phyloP scores from a whole-genome alignment of 1,139 yeast genomes.

The Magnusiomyces ingens region DNA sequence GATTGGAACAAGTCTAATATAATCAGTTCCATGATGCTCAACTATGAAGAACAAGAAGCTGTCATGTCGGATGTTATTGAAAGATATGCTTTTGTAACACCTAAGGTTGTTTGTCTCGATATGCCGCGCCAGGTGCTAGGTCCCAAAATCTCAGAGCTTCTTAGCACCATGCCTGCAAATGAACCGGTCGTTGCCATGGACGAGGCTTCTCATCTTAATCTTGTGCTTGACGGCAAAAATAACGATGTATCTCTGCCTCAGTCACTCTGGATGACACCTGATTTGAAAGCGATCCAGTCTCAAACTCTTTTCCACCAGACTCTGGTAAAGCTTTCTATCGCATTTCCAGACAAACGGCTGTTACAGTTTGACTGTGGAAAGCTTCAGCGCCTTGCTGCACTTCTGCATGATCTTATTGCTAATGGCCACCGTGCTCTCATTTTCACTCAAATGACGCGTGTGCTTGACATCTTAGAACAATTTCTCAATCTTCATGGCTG shows the following conservation, averaged over 20 bases:
- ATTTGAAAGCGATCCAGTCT: slow-evolving; percentile 9
- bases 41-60: slow-evolving; percentile 41
- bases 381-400: slow-evolving; percentile 69
- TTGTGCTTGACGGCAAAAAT: slow-evolving; percentile 1
- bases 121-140: slow-evolving; percentile 52
- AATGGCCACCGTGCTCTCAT: slow-evolving; percentile 91
- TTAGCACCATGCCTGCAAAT: slow-evolving; percentile 1
- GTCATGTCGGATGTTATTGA: slow-evolving; percentile 51
- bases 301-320: slow-evolving; percentile 64
- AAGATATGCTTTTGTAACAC: slow-evolving; percentile 81
- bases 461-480: slow-evolving; percentile 85
- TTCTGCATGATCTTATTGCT: slow-evolving; percentile 70
- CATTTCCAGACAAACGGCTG: slow-evolving; percentile 90
- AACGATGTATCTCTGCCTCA: background rate
- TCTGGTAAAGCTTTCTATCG: slow-evolving; percentile 83
- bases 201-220: slow-evolving; percentile 1
- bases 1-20: slow-evolving; percentile 23
- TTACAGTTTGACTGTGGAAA: slow-evolving; percentile 97
- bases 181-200: background rate
- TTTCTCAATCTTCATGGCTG: slow-evolving; percentile 93
- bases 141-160: slow-evolving; percentile 33
- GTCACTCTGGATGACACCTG: slow-evolving; percentile 34
- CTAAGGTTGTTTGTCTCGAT: slow-evolving; percentile 74
- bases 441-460: slow-evolving; percentile 98
- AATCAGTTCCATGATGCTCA: slow-evolving; percentile 35